Evolutionary conservation across 23 red algal genomes (phyloP), one percentile per base, ranked within the genome.

Genomic region (Gracilaria gracilis): DNA sequence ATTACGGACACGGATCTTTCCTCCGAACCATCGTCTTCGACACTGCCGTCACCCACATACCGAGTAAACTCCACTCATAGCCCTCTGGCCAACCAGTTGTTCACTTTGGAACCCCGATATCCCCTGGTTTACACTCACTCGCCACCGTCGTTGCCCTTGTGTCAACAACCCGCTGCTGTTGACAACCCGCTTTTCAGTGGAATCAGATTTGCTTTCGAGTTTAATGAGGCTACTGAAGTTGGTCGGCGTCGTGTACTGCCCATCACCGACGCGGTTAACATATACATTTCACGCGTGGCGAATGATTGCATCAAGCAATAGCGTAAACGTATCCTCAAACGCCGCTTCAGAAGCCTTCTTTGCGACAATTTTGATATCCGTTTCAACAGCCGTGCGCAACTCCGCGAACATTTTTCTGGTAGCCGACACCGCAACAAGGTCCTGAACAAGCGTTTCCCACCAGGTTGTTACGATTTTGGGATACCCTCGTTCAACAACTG

Each of bases 381-480:
- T 46, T 46, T 46, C n/a, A 59, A 59, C 19, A 59, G 55, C 55
- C 55, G 59, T 5, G 39, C 19, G 21, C 69, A 74, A 74, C 69
- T 74, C 3, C 6, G 7, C 2, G 69, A 74, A 23, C 69, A 44
- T 29, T 24, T 74, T 12, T 46, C 34, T 12, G 39, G 69, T 74
- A 42, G 23, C 69, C 34, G 28, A 74, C 69, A 38, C 36, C 34
- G 39, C 2, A 74, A 74, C 36, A 74, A 74, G 39, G 69, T 74
- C 4, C 39, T 74, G 1, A 42, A 38, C 23, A 42, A 42, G 28
- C 15, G 36, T 8, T 40, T 36, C 2, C 32, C 69, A 24, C 69
- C 69, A 0, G 69, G 69, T 74, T 74, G 69, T 23, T 74, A 44
- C 39, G 23, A 29, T 74, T 40, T 7, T 46, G 36, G 69, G 11